phyloP scores from a whole-genome alignment of 2,329 filamentous ascomycete species.

The Aspergillus novoparasiticus region DNA sequence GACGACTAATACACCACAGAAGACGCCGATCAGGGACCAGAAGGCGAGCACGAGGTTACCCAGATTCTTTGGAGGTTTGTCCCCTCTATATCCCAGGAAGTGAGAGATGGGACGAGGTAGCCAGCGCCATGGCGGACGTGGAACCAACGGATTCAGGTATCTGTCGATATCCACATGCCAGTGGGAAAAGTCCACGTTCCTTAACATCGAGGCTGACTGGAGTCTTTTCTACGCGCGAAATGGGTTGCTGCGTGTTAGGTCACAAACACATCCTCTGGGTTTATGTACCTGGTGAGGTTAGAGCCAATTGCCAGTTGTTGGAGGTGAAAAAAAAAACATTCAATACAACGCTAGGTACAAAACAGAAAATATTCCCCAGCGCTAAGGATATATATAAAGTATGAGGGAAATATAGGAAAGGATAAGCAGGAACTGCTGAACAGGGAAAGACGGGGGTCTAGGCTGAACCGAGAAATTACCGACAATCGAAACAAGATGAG shows the following conservation, averaged over 20 bases:
- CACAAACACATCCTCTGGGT: not conserved
- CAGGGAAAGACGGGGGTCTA: not conserved
- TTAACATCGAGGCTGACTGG: not conserved
- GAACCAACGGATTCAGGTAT: constrained; percentile 72
- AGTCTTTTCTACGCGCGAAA: not conserved
- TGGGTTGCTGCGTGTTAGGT: not conserved
- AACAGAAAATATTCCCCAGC: not conserved
- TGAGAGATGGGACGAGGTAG: constrained; percentile 68
- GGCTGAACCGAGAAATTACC: not conserved
- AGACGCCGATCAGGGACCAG: constrained; percentile 68
- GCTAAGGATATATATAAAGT: not conserved
- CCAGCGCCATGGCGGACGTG: constrained; percentile 63
- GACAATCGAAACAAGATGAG: not conserved
- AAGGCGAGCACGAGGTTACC: constrained; percentile 63
- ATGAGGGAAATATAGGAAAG: not conserved
- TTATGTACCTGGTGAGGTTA: not conserved
- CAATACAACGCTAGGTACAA: not conserved
- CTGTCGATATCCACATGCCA: constrained; percentile 73
- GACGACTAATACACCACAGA: constrained; percentile 63
- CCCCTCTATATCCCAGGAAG: constrained; percentile 65
- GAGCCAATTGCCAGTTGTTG: not conserved
- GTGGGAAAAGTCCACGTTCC: constrained; percentile 25
- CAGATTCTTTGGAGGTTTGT: constrained; percentile 37
- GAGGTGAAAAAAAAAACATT: not conserved
- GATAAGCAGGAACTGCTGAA: not conserved